Base-by-base conservation (phyloP, 2,329 filamentous ascomycete genomes). In the Pseudopyrenochaeta lycopersici region DNA sequence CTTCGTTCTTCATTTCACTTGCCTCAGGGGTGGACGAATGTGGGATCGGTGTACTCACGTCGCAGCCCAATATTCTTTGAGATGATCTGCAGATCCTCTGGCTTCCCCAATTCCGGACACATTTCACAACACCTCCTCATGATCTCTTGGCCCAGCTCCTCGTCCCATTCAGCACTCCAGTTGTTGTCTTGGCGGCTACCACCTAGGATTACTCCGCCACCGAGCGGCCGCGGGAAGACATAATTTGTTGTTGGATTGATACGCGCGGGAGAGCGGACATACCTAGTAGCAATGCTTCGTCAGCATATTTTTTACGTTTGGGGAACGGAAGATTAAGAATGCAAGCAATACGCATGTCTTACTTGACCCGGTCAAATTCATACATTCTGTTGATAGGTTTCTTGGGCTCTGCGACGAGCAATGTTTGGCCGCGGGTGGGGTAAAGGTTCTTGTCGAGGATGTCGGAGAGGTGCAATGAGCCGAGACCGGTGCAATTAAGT, bases 151-250 rank as follows among this genome's bases (percentile, higher is more conserved):
- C 92, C 91, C 5, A 92, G 81, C 67, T 90, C 89, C 0, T 88
- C 87, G 66, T 97, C 92, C 4, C 89, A 87, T 59, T 89, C 84
- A 27, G 86, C 84, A 63, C 93, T 90, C 92, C 91, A 97, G 67
- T 89, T 89, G 38, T 88, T 84, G 63, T 89, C 86, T 72, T 92
- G 87, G 64, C 95, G 90, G 39, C 88, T 93, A 1, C 93, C 93
- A 20, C 93, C 93, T 1, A 97, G 80, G 33, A 97, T 83, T 0
- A 91, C 94, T 12, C 93, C 93, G 18, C 93, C 93, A n/a, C 87
- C 84, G 5, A 76, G 68, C 1, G 75, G 71, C 2, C 80, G 70
- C 2, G 77, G 78, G 54, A 82, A 81, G 6, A 82, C 69, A 51
- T 81, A 80, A 0, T 78, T 78, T 0, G 74, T 76, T 15, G 77